A percentile compares a stretch with the other conserved stretches of the same genome.
Evolutionary conservation across 106 monocot species (phyloP).

Genomic region (Dendrobium huoshanense): DNA sequence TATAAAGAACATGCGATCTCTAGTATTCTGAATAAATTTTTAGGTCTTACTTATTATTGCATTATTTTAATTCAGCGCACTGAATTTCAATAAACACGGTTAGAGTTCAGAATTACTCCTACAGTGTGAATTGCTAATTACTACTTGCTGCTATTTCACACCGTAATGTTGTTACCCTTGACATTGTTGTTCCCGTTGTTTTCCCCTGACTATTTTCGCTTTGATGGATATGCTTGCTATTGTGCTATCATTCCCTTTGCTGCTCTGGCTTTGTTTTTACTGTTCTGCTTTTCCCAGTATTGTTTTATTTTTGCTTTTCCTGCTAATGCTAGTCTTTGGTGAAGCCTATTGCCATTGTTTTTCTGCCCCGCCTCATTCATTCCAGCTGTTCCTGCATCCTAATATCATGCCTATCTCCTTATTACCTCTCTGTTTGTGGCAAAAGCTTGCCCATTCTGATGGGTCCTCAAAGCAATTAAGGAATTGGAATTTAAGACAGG

Average conservation of each 20-base stretch:
- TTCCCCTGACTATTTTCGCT: neutral
- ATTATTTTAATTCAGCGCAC: too few species aligned
- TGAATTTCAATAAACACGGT: too few species aligned
- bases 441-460: neutral
- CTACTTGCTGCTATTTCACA: neutral
- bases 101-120: too few species aligned
- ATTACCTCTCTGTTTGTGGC: neutral
- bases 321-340: neutral
- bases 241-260: neutral
- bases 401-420: neutral
- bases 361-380: neutral
- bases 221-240: neutral
- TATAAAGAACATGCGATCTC: neutral
- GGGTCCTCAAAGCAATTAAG: neutral
- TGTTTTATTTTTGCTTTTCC: neutral
- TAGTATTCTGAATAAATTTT: neutral
- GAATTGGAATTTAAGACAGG: neutral
- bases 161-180: neutral
- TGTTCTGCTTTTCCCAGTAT: neutral
- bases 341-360: neutral
- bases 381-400: neutral
- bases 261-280: neutral
- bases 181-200: neutral
- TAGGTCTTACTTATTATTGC: too few species aligned
- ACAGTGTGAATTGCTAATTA: too few species aligned